Evolutionary conservation across 768 basidiomycete species (phyloP).

Genomic region (Leccinellum luteum): DNA sequence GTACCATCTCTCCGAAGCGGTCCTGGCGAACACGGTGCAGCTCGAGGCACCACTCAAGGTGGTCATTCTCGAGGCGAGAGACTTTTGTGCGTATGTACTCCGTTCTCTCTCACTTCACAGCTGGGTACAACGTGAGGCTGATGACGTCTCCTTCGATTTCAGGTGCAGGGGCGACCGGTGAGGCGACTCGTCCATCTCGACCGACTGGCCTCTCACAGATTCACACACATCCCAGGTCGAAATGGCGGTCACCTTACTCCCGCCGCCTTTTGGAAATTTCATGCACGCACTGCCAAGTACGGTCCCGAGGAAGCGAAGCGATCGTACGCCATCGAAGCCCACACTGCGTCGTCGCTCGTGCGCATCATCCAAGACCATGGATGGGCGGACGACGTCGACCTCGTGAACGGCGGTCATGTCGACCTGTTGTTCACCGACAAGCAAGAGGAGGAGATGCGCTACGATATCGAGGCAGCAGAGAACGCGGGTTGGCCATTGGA

Average conservation of each 20-base stretch:
- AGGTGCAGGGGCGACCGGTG: constrained; percentile 81
- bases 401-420: constrained; percentile 57
- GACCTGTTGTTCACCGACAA: constrained; percentile 46
- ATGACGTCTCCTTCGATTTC: neutral
- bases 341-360: constrained; percentile 50
- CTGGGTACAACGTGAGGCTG: neutral
- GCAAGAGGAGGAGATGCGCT: constrained; percentile 37
- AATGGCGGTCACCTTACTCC: constrained; percentile 79
- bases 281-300: constrained; percentile 33
- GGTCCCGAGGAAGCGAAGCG: constrained; percentile 56
- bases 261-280: constrained; percentile 45
- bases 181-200: constrained; percentile 1
- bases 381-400: constrained; percentile 52
- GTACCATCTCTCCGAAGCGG: constrained; percentile 58
- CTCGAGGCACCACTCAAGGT: constrained; percentile 39
- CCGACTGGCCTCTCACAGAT: neutral
- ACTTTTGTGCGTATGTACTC: constrained; percentile 63
- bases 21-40: neutral
- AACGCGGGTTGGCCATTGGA: constrained; percentile 49
- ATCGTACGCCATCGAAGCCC: constrained; percentile 52
- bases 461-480: constrained; percentile 53
- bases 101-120: neutral
- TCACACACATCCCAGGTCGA: constrained; percentile 46
- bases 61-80: constrained; percentile 78
- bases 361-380: constrained; percentile 44